phyloP scores from a whole-genome alignment of 164 flowering plant species.

The Vitis rotundifolia region DNA sequence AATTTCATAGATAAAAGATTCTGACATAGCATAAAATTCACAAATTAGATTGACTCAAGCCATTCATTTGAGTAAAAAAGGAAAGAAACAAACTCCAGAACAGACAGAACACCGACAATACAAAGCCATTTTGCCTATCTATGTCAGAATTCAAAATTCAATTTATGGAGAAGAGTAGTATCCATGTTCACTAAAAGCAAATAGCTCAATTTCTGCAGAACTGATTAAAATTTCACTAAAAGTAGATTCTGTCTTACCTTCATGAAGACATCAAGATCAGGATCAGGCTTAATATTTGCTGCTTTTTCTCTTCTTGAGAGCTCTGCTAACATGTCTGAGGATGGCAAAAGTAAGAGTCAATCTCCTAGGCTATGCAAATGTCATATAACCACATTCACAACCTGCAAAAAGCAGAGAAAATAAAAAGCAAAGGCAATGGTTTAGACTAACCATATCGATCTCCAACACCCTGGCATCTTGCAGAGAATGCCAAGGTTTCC shows the following conservation, averaged over 20 bases:
- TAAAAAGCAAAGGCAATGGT: not conserved
- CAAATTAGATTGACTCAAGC: too few relatives aligned
- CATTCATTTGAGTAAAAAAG: not conserved
- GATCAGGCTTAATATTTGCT: slow-evolving; percentile 58
- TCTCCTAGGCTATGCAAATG: too few relatives aligned
- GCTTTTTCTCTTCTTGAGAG: slow-evolving; percentile 53
- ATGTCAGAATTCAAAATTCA: not conserved
- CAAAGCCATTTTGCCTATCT: too few relatives aligned
- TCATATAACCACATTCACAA: too few relatives aligned
- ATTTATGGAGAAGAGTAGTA: not conserved
- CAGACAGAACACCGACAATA: too few relatives aligned
- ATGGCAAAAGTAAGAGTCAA: not conserved
- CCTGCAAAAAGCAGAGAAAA: not conserved
- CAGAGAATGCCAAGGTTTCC: slow-evolving; percentile 60
- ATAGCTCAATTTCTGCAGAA: too few relatives aligned
- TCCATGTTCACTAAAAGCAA: too few relatives aligned
- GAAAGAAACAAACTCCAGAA: not conserved
- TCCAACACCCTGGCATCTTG: slow-evolving; percentile 66
- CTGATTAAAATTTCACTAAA: too few relatives aligned
- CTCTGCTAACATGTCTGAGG: slow-evolving; percentile 50
- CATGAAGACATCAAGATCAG: slow-evolving; percentile 58
- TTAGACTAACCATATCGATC: slow-evolving; percentile 38
- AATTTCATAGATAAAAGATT: too few relatives aligned
- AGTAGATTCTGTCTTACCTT: slow-evolving; percentile 30
- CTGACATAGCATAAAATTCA: too few relatives aligned